Evolutionary conservation across 306 rosid species (phyloP).

Genomic region (Medicago arabica): DNA sequence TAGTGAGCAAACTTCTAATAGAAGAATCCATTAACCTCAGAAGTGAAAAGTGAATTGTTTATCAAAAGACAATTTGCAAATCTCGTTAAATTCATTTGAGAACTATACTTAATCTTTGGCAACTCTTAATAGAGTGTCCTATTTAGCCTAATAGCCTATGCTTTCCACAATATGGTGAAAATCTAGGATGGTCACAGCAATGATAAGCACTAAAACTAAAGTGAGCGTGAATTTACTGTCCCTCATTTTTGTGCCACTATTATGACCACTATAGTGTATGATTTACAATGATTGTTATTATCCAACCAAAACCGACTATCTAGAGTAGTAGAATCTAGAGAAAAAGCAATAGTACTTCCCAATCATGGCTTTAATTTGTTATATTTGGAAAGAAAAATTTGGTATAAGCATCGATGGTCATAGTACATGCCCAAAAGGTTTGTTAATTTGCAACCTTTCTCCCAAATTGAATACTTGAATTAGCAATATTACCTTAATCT

Average conservation of each 20-base stretch:
- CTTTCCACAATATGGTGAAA: conserved; percentile 31
- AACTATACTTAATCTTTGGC: neutral
- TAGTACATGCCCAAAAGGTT: conserved; percentile 22
- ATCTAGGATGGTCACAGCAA: conserved; percentile 34
- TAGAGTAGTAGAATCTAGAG: conserved; percentile 47
- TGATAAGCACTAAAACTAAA: conserved; percentile 48
- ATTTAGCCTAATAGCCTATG: conserved; percentile 33
- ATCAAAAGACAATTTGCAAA: neutral
- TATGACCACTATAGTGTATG: conserved; percentile 43
- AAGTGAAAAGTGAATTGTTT: neutral
- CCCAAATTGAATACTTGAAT: conserved; percentile 24
- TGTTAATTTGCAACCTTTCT: conserved; percentile 6
- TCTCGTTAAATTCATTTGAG: neutral
- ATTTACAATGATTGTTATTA: conserved; percentile 55
- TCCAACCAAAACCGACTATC: conserved; percentile 47
- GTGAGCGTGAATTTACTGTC: conserved; percentile 63
- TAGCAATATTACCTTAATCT: conserved; percentile 26
- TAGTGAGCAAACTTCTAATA: neutral
- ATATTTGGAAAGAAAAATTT: neutral
- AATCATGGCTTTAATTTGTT: conserved; percentile 28
- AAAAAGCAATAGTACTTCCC: neutral
- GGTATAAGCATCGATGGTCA: neutral
- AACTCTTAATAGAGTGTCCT: neutral
- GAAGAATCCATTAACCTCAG: neutral
- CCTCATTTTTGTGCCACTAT: conserved; percentile 58